Base-by-base conservation (phyloP, 495 filamentous ascomycete genomes). In the Aspergillus conjunctus region DNA sequence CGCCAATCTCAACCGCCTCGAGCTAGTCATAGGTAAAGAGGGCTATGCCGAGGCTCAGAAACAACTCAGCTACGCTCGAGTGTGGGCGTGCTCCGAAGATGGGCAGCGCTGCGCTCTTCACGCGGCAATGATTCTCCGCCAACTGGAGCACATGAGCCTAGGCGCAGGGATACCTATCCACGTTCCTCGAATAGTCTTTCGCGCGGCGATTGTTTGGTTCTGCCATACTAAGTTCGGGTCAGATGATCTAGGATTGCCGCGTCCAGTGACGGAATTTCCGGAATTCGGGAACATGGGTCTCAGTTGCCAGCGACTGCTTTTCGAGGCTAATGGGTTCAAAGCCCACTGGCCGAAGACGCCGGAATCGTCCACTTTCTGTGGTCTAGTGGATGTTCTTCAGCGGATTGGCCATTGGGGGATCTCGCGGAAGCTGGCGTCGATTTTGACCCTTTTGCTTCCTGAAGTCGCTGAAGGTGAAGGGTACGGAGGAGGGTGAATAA, bases 1-100 rank as follows among this genome's bases (percentile, higher is more conserved):
- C 60, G 51, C 60, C 11, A 63, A 75, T 49, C 63, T 71, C 11
- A 63, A 73, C 44, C 55, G 61, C 11, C 60, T 76, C 7, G 70
- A 72, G 56, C 61, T 60, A 15, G 68, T 61, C 18, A 51, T 59
- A 4, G 66, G 68, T 1, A 56, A 68, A 7, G 70, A 72, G 18
- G 70, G 70, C 17, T 46, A 58, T 48, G 26, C 49, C 18, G 58
- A 10, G 5, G 17, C 54, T 6, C 44, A 58, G 15, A 34, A 18
- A 7, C 50, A 59, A 21, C 51, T 26, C 1, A 22, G 31, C 15
- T 64, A 61, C 51, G 54, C 21, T 15, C 31, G 12, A 12, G 32
- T 7, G 21, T 54, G 51, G 33, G 51, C 51, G 7, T 15, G 17
- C n/a, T 45, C 43, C 14, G 11, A 9, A 20, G 17, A 45, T 45